A percentile compares a stretch with the other conserved stretches of the same genome.
Evolutionary conservation across 179 eudicot genomes (phyloP).

Genomic region (Drosera spatulata): DNA sequence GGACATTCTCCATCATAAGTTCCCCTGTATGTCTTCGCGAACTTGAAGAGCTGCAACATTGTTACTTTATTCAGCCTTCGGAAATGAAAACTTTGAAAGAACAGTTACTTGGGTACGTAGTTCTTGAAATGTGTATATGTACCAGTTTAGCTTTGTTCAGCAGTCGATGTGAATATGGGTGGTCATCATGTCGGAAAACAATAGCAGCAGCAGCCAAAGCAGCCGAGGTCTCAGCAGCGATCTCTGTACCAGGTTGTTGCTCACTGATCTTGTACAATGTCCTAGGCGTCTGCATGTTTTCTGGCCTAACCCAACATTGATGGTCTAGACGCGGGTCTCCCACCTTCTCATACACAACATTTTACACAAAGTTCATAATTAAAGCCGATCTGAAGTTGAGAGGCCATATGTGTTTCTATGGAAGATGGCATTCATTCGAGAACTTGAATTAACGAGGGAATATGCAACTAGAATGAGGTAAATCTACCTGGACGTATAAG

Average conservation of each 20-base stretch:
- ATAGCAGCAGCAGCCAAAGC: slow-evolving; percentile 79
- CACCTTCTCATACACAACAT: slow-evolving; percentile 24
- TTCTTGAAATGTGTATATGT: not conserved
- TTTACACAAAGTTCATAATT: too few relatives aligned
- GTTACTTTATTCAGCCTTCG: not conserved
- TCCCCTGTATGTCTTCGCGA: slow-evolving; percentile 49
- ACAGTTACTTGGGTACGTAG: not conserved
- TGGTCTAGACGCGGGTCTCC: slow-evolving; percentile 67
- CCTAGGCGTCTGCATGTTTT: slow-evolving; percentile 63
- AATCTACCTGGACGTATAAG: slow-evolving; percentile 57
- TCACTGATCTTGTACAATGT: slow-evolving; percentile 44
- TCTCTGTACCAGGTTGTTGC: slow-evolving; percentile 64
- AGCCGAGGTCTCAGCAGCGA: slow-evolving; percentile 87
- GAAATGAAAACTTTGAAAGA: not conserved
- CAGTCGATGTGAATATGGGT: slow-evolving; percentile 38
- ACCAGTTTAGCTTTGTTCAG: slow-evolving; percentile 57
- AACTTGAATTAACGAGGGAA: too few relatives aligned
- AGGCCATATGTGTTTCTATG: too few relatives aligned
- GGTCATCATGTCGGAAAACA: slow-evolving; percentile 42
- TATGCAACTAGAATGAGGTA: not conserved
- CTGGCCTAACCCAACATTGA: slow-evolving; percentile 75
- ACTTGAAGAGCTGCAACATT: slow-evolving; percentile 49
- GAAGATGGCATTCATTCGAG: too few relatives aligned
- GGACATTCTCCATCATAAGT: slow-evolving; percentile 86
- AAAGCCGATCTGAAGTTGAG: too few relatives aligned